These are phyloP conservation scores for Pythium brachiatum DNA, from an alignment of 352 stramenopile genomes.

Conservation along the genomic window DNA sequence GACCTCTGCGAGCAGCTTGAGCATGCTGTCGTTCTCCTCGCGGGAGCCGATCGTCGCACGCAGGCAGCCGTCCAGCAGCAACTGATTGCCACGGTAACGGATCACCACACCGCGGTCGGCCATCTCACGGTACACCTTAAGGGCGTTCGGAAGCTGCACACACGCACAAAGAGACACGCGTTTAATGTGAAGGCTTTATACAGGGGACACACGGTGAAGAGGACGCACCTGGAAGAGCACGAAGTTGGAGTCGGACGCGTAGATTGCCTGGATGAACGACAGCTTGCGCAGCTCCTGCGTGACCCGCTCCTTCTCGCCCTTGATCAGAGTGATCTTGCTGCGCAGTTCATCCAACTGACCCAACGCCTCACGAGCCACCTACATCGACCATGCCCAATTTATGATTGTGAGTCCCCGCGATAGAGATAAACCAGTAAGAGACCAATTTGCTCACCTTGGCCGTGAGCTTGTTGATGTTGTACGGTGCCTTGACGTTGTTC, in stretches of 20 bases:
- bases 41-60: conserved; percentile 93
- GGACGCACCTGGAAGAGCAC: conserved; percentile 91
- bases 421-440: neutral
- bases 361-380: conserved; percentile 68
- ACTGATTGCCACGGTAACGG: conserved; percentile 95
- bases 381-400: too few species aligned
- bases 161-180: neutral
- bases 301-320: conserved; percentile 84
- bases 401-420: neutral
- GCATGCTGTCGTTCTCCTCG: conserved; percentile 94
- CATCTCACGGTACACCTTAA: conserved; percentile 94
- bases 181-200: neutral
- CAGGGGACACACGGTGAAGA: neutral
- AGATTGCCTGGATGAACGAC: conserved; percentile 93
- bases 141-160: conserved; percentile 74
- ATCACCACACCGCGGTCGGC: conserved; percentile 94
- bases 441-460: conserved; percentile 43
- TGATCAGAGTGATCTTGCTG: conserved; percentile 69
- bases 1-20: conserved; percentile 78
- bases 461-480: conserved; percentile 98
- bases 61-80: conserved; percentile 94
- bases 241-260: conserved; percentile 97
- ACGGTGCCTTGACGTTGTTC: conserved; percentile 99
- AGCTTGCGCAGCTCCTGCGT: conserved; percentile 78
- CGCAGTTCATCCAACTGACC: conserved; percentile 49